Evolutionary conservation across 1,284 basidiomycete genomes (phyloP).

Genomic region (Gomphus bonarii): DNA sequence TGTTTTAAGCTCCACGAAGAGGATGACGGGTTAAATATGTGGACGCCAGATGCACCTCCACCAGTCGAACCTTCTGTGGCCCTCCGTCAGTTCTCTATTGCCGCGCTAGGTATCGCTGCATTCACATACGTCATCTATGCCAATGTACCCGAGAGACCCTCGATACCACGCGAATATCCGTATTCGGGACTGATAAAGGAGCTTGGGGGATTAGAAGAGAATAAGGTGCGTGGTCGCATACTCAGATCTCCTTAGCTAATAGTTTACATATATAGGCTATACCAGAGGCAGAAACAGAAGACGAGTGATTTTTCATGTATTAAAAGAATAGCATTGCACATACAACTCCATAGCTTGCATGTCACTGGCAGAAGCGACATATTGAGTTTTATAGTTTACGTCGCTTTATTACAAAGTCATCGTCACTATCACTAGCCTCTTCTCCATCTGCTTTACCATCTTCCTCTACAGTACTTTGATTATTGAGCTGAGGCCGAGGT

Average conservation of each 20-base stretch:
- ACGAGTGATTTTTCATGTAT: not conserved
- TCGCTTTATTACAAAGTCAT: conserved; percentile 11
- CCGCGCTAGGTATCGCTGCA: conserved; percentile 45
- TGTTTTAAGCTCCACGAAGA: conserved; percentile 63
- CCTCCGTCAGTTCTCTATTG: conserved; percentile 52
- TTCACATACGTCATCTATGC: conserved; percentile 42
- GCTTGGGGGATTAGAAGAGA: conserved; percentile 63
- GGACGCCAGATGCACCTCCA: conserved; percentile 71
- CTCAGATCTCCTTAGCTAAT: not conserved
- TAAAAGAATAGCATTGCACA: not conserved
- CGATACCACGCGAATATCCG: conserved; percentile 61
- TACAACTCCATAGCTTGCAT: not conserved
- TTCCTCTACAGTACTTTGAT: not conserved
- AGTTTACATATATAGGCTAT: not conserved
- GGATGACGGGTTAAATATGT: conserved; percentile 80
- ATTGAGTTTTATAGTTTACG: conserved; percentile 1
- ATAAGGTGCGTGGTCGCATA: conserved; percentile 39
- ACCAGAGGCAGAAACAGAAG: not conserved
- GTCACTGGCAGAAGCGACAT: not conserved
- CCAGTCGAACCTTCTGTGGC: conserved; percentile 44
- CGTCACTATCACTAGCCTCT: conserved; percentile 8
- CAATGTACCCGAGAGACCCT: conserved; percentile 47
- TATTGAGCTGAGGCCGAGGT: conserved; percentile 24
- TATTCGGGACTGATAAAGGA: conserved; percentile 61
- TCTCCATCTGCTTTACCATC: conserved; percentile 1